A percentile compares a stretch with the other conserved stretches of the same genome.
These are phyloP conservation scores for Ensete ventricosum DNA, from an alignment of 176 grass and related monocot genomes.

Conservation along the genomic window DNA sequence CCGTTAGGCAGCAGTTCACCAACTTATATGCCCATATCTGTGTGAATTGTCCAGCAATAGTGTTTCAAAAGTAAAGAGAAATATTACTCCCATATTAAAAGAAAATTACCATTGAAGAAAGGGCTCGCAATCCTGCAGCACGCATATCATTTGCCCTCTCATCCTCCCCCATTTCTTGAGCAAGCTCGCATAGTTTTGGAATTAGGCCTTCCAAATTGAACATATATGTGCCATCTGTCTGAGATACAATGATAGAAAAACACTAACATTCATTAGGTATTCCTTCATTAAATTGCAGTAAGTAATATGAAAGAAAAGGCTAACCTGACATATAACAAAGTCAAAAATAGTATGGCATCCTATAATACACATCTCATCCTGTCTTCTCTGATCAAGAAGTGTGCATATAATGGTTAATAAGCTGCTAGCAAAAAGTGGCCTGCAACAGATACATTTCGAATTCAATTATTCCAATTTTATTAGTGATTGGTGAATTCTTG, in stretches of 20 bases:
- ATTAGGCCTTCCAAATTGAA: constrained; percentile 93
- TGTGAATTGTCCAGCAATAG: neutral
- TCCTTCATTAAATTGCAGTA: neutral
- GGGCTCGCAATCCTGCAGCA: constrained; percentile 70
- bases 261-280: neutral
- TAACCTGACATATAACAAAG: constrained; percentile 87
- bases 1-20: no score
- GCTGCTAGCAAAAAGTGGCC: constrained; percentile 87
- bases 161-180: constrained; percentile 69
- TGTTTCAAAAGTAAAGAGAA: neutral
- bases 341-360: constrained; percentile 81
- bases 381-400: constrained; percentile 78
- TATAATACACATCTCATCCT: constrained; percentile 64
- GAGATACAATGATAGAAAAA: neutral
- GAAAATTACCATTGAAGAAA: constrained; percentile 85
- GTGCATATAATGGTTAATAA: constrained; percentile 71
- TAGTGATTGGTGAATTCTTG: neutral
- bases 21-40: no score
- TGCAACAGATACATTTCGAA: constrained; percentile 34
- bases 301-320: constrained; percentile 15
- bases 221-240: constrained; percentile 86
- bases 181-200: constrained; percentile 67
- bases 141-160: constrained; percentile 43
- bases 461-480: neutral
- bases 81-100: constrained; percentile 1